These are phyloP conservation scores for Colletotrichum truncatum DNA, from an alignment of 2,329 filamentous ascomycete species.

Conservation along the genomic window DNA sequence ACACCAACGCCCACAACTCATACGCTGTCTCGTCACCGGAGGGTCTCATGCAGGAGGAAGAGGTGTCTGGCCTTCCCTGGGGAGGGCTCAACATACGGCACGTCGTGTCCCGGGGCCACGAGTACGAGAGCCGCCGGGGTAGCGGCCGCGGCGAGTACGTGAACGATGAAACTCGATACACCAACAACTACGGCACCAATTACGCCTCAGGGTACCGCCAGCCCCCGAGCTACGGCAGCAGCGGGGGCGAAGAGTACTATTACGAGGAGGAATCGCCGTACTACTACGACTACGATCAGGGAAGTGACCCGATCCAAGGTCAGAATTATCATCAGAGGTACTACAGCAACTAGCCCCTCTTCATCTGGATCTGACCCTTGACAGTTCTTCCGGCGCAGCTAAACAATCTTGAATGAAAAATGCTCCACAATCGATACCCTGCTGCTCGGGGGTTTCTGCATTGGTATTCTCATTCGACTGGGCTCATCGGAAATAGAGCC, in stretches of 20 bases:
- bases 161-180: conserved; percentile 43
- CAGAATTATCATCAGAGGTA: background rate
- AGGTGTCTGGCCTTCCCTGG: conserved; percentile 76
- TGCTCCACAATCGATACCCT: background rate
- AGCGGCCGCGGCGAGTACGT: conserved; percentile 48
- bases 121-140: conserved; percentile 54
- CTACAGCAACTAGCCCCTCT: background rate
- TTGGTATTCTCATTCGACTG: background rate
- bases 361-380: background rate
- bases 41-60: conserved; percentile 62
- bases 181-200: conserved; percentile 35
- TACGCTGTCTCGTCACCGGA: conserved; percentile 69
- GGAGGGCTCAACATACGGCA: conserved; percentile 72
- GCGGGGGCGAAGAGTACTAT: conserved; percentile 43
- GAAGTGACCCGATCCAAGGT: conserved; percentile 3
- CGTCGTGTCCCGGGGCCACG: conserved; percentile 60
- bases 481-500: background rate
- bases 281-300: conserved; percentile 32
- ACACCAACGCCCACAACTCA: conserved; percentile 68
- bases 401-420: background rate
- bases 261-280: conserved; percentile 38
- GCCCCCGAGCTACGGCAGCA: conserved; percentile 43
- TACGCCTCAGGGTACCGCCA: conserved; percentile 32
- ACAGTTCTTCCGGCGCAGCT: background rate
- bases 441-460: background rate